These are phyloP conservation scores for Eucalyptus marginata DNA, from an alignment of 345 rosid species.

Conservation along the genomic window DNA sequence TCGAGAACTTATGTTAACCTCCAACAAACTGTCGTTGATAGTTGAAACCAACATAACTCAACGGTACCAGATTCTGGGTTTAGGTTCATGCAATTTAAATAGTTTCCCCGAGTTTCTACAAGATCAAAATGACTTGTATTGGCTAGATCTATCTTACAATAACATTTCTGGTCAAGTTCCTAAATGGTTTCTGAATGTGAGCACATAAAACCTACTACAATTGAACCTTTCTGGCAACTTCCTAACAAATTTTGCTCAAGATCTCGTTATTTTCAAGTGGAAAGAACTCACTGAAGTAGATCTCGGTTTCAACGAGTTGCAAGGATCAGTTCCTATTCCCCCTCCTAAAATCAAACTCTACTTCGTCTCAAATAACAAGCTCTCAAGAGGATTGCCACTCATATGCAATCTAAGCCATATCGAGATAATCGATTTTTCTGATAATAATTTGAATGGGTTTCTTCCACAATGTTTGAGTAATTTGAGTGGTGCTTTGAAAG, in stretches of 20 bases:
- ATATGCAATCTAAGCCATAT: too few species aligned
- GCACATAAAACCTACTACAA: rapidly evolving
- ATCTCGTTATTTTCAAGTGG: neutral
- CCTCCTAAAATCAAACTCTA: too few species aligned
- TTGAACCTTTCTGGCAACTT: neutral
- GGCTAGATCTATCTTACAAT: neutral
- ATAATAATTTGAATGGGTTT: neutral
- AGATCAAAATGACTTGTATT: neutral
- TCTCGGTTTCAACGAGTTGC: neutral
- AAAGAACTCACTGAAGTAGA: neutral
- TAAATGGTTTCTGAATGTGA: neutral
- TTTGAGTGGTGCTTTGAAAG: neutral
- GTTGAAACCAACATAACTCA: neutral
- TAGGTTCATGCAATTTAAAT: neutral
- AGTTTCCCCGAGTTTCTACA: neutral
- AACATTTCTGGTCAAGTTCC: neutral
- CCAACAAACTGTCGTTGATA: neutral
- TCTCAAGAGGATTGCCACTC: too few species aligned
- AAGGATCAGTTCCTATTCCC: too few species aligned
- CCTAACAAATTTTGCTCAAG: neutral
- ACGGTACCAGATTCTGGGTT: neutral
- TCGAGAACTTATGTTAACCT: neutral
- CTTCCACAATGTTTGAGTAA: slow-evolving; percentile 17
- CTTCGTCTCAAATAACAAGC: too few species aligned
- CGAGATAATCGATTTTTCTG: rapidly evolving